Conservation (phyloP, 2,329 filamentous ascomycete genomes). For the Paramyrothecium roridum region DNA sequence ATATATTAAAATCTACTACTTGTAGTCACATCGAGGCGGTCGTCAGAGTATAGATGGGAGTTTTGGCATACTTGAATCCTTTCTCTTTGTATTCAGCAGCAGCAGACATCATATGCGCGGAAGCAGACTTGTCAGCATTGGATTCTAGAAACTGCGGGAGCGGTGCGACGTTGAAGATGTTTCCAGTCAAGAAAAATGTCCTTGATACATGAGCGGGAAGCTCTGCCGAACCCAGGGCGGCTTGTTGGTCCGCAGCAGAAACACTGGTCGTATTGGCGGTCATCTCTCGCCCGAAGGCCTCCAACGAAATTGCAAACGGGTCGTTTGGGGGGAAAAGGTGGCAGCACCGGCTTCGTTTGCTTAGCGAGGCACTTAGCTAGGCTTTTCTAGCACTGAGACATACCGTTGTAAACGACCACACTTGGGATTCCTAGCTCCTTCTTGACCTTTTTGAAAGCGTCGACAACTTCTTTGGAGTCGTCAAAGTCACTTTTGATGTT, state of each 20-base stretch:
- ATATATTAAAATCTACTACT: conserved; percentile 46
- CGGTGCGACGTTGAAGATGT: conserved; percentile 29
- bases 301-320: conserved; percentile 8
- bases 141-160: conserved; percentile 25
- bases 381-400: background rate
- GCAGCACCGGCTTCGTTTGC: conserved; percentile 4
- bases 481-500: conserved; percentile 34
- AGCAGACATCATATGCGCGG: conserved; percentile 23
- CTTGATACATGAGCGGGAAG: conserved; percentile 27
- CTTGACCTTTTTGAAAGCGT: conserved; percentile 13
- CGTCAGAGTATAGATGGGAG: background rate
- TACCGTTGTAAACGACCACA: conserved; percentile 19
- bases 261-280: conserved; percentile 13
- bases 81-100: conserved; percentile 26
- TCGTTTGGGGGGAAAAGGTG: conserved; percentile 5
- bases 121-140: conserved; percentile 36
- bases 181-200: conserved; percentile 43
- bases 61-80: conserved; percentile 28
- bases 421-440: conserved; percentile 13
- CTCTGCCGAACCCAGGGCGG: conserved; percentile 21
- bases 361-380: background rate
- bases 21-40: background rate
- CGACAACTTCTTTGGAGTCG: conserved; percentile 17
- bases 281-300: conserved; percentile 8
- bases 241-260: conserved; percentile 34